Conservation (phyloP, 345 rosid genomes). For the Reutealis trisperma region DNA sequence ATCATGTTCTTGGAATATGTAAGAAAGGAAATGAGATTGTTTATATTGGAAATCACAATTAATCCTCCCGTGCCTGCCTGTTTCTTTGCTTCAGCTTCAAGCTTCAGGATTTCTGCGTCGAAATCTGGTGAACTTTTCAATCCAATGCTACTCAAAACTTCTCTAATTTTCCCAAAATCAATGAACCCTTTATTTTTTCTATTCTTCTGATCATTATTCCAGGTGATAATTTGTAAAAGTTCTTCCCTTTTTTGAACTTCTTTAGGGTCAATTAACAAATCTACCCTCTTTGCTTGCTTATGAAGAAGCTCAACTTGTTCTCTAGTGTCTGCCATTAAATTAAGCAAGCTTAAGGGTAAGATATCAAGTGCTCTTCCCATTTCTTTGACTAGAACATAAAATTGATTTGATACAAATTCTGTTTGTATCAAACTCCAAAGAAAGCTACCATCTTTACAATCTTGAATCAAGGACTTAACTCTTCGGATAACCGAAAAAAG, state of each 20-base stretch:
- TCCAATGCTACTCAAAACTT: conserved; percentile 48
- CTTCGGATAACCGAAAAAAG: conserved; percentile 52
- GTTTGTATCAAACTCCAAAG: conserved; percentile 53
- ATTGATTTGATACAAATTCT: conserved; percentile 46
- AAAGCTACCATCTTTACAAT: conserved; percentile 52
- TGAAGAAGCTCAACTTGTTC: conserved; percentile 72
- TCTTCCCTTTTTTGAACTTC: conserved; percentile 51
- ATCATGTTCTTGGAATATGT: conserved; percentile 47
- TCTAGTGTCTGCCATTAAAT: conserved; percentile 42
- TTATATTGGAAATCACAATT: conserved; percentile 60
- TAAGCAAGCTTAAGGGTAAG: conserved; percentile 58
- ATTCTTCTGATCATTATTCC: conserved; percentile 37
- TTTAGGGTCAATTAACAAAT: conserved; percentile 43
- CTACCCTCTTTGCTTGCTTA: conserved; percentile 55
- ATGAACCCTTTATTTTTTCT: conserved; percentile 37
- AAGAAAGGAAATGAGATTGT: conserved; percentile 56
- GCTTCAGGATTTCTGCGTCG: conserved; percentile 53
- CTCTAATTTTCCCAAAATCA: conserved; percentile 37
- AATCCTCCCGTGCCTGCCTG: conserved; percentile 78
- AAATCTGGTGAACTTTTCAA: conserved; percentile 43
- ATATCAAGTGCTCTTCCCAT: conserved; percentile 70
- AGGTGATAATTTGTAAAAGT: conserved; percentile 45
- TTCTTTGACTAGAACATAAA: conserved; percentile 54
- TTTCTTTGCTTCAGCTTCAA: conserved; percentile 51
- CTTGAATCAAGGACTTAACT: conserved; percentile 46